These are phyloP conservation scores for Hyphochytrium catenoides DNA, from an alignment of 352 stramenopile genomes.

Conservation along the genomic window DNA sequence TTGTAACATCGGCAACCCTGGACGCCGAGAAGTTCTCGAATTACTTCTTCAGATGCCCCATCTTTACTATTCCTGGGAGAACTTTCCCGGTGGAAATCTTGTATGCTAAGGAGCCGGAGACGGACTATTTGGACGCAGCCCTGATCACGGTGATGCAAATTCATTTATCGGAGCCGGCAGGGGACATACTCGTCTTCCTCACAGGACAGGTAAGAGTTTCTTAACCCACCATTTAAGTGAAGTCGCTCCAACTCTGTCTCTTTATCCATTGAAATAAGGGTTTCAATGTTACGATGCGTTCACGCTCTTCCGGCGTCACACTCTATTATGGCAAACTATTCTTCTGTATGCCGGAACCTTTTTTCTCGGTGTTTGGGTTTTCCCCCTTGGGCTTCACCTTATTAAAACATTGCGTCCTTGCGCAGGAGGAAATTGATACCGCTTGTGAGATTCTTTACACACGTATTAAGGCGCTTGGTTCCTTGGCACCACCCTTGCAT, in stretches of 20 bases:
- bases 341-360: no score
- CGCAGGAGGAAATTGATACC: conserved; percentile 92
- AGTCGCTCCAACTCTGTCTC: not conserved
- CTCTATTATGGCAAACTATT: no score
- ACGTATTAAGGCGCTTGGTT: conserved; percentile 86
- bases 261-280: conserved; percentile 3
- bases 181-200: conserved; percentile 97
- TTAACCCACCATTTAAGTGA: conserved; percentile 7
- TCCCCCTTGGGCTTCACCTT: no score
- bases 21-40: conserved; percentile 93
- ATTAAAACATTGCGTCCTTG: no score
- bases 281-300: not conserved
- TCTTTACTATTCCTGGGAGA: conserved; percentile 94
- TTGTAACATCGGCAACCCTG: conserved; percentile 78
- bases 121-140: conserved; percentile 92
- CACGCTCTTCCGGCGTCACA: no score
- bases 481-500: conserved; percentile 87
- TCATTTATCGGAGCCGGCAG: conserved; percentile 87
- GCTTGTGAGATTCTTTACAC: conserved; percentile 92
- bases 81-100: conserved; percentile 94
- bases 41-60: conserved; percentile 93
- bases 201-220: conserved; percentile 62
- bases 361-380: no score
- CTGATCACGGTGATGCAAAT: conserved; percentile 99
- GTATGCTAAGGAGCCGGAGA: conserved; percentile 95